Percentiles rank a stretch among this genome's conserved stretches.
Evolutionary conservation across 371 early-diverging fungal genomes (phyloP).

Genomic region (Caulochytrium protostelioides): DNA sequence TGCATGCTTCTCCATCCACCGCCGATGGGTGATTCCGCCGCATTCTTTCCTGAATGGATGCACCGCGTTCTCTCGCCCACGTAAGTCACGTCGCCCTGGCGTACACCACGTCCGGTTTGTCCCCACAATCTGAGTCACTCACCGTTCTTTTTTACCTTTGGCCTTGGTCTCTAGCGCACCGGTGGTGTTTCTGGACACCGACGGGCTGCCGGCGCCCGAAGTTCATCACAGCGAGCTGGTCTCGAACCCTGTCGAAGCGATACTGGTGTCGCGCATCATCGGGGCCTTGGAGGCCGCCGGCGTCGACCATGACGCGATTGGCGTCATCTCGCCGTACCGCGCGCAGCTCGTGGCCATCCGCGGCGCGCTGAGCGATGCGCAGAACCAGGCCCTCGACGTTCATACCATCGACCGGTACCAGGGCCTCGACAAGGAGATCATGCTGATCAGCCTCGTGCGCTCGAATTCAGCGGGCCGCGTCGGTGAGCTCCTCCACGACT

Average conservation of each 20-base stretch:
- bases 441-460: constrained; percentile 70
- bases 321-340: constrained; percentile 67
- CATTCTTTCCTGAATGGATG: no score
- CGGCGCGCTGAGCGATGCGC: no score
- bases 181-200: constrained; percentile 69
- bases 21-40: no score
- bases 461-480: constrained; percentile 44
- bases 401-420: constrained; percentile 80
- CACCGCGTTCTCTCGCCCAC: no score
- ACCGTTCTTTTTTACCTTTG: not conserved
- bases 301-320: constrained; percentile 36
- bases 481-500: constrained; percentile 73
- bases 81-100: no score
- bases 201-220: constrained; percentile 38
- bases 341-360: constrained; percentile 43
- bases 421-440: constrained; percentile 78
- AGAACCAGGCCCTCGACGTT: no score
- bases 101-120: no score
- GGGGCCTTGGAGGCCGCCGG: constrained; percentile 39
- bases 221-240: constrained; percentile 24
- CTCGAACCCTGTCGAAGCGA: constrained; percentile 47
- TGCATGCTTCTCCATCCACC: no score
- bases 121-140: not conserved
- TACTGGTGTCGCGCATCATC: constrained; percentile 32
- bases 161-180: constrained; percentile 15